Percentiles rank a stretch among this genome's conserved stretches.
phyloP scores from a whole-genome alignment of 2,329 filamentous ascomycete species.

The Aspergillus fructus region DNA sequence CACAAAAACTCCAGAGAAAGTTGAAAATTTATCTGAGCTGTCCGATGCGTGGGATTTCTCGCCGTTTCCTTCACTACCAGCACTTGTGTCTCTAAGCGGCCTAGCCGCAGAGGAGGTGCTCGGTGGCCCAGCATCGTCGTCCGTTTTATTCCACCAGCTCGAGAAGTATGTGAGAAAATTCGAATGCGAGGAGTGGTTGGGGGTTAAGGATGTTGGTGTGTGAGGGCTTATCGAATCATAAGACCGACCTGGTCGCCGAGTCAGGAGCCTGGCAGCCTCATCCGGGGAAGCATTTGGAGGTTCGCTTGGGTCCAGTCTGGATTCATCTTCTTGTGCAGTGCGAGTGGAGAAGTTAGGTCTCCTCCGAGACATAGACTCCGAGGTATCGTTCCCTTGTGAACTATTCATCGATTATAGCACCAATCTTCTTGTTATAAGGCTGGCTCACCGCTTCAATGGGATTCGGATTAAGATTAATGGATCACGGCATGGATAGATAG shows the following conservation, averaged over 20 bases:
- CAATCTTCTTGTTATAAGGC: slow-evolving; percentile 2
- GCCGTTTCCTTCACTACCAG: slow-evolving; percentile 31
- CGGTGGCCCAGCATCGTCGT: slow-evolving; percentile 10
- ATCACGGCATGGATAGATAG: not conserved
- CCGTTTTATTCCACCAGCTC: slow-evolving; percentile 24
- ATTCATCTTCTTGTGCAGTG: slow-evolving; percentile 38
- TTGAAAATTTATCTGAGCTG: slow-evolving; percentile 65
- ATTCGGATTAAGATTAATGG: not conserved
- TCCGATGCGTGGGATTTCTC: slow-evolving; percentile 27
- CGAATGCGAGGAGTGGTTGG: slow-evolving; percentile 19
- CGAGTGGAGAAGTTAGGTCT: slow-evolving; percentile 41
- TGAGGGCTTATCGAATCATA: slow-evolving; percentile 25
- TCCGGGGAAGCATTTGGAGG: slow-evolving; percentile 20
- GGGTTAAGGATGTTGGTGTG: slow-evolving; percentile 14
- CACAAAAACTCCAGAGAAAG: slow-evolving; percentile 78
- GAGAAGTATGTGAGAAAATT: slow-evolving; percentile 26
- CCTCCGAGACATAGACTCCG: slow-evolving; percentile 32
- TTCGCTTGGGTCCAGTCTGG: slow-evolving; percentile 35
- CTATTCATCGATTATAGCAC: slow-evolving; percentile 23
- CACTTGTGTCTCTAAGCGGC: slow-evolving; percentile 25
- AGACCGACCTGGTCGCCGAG: slow-evolving; percentile 23
- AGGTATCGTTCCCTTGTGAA: slow-evolving; percentile 19
- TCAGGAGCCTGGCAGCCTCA: slow-evolving; percentile 24
- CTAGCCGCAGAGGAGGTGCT: slow-evolving; percentile 19
- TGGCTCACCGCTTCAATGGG: slow-evolving; percentile 4